Evolutionary conservation across 1,284 basidiomycete species (phyloP).

Genomic region (Marasmius tenuissimus): DNA sequence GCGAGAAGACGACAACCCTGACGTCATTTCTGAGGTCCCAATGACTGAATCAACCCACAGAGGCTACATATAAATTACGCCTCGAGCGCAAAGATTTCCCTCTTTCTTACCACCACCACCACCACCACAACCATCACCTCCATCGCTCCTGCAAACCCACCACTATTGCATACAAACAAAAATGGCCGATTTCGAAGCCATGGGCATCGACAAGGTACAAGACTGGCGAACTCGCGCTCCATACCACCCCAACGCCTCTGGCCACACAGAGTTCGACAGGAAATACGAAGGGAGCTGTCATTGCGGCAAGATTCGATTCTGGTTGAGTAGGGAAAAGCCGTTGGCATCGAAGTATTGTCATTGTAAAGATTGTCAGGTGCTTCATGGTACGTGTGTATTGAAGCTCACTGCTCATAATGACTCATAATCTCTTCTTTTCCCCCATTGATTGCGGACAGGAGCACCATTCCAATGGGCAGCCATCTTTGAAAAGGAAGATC

Average conservation of each 20-base stretch:
- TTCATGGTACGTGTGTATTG: not conserved
- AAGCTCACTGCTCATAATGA: not conserved
- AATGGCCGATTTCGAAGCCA: too few relatives aligned
- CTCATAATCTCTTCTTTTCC: not conserved
- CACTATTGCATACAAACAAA: too few relatives aligned
- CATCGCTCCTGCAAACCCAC: too few relatives aligned
- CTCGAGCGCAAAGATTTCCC: too few relatives aligned
- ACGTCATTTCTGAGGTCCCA: too few relatives aligned
- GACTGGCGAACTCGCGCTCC: not conserved
- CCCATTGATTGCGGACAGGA: too few relatives aligned
- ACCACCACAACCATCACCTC: too few relatives aligned
- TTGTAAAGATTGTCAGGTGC: not conserved
- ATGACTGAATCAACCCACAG: too few relatives aligned
- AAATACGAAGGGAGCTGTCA: not conserved
- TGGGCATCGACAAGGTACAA: too few relatives aligned
- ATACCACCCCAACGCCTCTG: not conserved
- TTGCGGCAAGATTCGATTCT: not conserved
- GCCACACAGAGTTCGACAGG: not conserved
- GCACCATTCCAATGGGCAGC: not conserved
- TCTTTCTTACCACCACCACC: too few relatives aligned
- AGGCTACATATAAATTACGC: too few relatives aligned
- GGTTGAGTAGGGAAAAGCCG: not conserved
- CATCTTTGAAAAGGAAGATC: not conserved
- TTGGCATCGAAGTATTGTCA: conserved; percentile 4
- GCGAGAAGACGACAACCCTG: too few relatives aligned